Evolutionary conservation across 306 rosid species (phyloP).

Genomic region (Cicer arietinum): DNA sequence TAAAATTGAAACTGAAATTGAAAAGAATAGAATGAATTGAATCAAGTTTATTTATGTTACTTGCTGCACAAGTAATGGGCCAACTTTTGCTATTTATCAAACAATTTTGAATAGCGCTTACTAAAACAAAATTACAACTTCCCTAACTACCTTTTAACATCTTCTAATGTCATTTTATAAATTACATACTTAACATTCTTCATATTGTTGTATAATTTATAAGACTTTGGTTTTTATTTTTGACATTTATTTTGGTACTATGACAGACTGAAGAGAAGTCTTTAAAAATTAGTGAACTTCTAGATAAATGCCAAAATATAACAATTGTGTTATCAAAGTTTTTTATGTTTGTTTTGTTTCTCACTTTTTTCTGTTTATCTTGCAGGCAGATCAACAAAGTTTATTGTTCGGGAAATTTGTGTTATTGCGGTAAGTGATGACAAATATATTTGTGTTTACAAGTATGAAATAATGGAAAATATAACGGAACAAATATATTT

Average conservation of each 20-base stretch:
- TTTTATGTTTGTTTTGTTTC: constrained; percentile 6
- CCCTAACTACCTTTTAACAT: too few relatives aligned
- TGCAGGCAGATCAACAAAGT: constrained; percentile 77
- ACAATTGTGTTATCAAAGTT: neutral
- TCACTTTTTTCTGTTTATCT: neutral
- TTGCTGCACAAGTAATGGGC: too few relatives aligned
- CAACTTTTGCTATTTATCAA: too few relatives aligned
- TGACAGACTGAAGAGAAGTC: constrained; percentile 62
- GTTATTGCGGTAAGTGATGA: constrained; percentile 59
- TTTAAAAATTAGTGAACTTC: constrained; percentile 57
- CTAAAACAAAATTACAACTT: too few relatives aligned
- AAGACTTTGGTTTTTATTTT: neutral
- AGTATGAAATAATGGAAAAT: neutral
- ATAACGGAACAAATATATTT: constrained; percentile 48
- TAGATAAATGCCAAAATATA: constrained; percentile 52
- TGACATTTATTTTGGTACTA: constrained; percentile 34
- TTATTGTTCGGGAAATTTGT: constrained; percentile 62
- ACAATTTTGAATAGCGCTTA: too few relatives aligned
- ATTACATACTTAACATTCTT: too few relatives aligned
- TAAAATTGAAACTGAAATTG: too few relatives aligned
- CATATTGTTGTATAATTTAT: neutral
- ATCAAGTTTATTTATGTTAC: too few relatives aligned
- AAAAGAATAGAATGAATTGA: too few relatives aligned
- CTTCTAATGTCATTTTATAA: too few relatives aligned
- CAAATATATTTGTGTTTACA: constrained; percentile 55